Evolutionary conservation across 768 basidiomycete species (phyloP).

Genomic region (Galerina marginata): DNA sequence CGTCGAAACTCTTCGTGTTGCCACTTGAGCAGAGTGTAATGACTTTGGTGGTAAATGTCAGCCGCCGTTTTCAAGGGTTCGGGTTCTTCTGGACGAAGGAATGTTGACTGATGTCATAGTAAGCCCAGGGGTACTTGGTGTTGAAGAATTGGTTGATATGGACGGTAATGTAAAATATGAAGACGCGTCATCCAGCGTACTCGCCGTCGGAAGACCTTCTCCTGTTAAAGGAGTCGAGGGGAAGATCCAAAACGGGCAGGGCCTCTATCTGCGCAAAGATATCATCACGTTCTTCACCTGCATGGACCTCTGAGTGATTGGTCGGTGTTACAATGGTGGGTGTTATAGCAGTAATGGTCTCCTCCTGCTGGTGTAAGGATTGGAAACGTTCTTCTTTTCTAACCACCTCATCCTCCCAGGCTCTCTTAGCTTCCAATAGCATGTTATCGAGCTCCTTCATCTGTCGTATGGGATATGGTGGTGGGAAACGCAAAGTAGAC

Average conservation of each 20-base stretch:
- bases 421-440: slow-evolving; percentile 68
- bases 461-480: slow-evolving; percentile 83
- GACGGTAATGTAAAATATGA: slow-evolving; percentile 37
- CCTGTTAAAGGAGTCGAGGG: slow-evolving; percentile 51
- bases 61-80: slow-evolving; percentile 61
- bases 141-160: slow-evolving; percentile 17
- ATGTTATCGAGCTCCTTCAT: slow-evolving; percentile 91
- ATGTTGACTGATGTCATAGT: slow-evolving; percentile 9
- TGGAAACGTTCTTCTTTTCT: slow-evolving; percentile 72
- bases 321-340: slow-evolving; percentile 24
- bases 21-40: slow-evolving; percentile 70
- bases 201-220: slow-evolving; percentile 34
- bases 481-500: slow-evolving; percentile 88
- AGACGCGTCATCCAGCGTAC: slow-evolving; percentile 27
- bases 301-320: background rate
- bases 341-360: slow-evolving; percentile 39
- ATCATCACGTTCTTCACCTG: slow-evolving; percentile 45
- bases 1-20: slow-evolving; percentile 87
- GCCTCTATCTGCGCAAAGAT: slow-evolving; percentile 74
- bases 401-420: slow-evolving; percentile 89
- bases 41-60: slow-evolving; percentile 80
- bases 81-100: slow-evolving; percentile 35
- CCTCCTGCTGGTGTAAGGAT: slow-evolving; percentile 46
- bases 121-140: slow-evolving; percentile 16
- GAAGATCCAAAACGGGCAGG: slow-evolving; percentile 41